A percentile compares a stretch with the other conserved stretches of the same genome.
These are phyloP conservation scores for Prinsepia uniflora DNA, from an alignment of 306 rosid species.

Conservation along the genomic window DNA sequence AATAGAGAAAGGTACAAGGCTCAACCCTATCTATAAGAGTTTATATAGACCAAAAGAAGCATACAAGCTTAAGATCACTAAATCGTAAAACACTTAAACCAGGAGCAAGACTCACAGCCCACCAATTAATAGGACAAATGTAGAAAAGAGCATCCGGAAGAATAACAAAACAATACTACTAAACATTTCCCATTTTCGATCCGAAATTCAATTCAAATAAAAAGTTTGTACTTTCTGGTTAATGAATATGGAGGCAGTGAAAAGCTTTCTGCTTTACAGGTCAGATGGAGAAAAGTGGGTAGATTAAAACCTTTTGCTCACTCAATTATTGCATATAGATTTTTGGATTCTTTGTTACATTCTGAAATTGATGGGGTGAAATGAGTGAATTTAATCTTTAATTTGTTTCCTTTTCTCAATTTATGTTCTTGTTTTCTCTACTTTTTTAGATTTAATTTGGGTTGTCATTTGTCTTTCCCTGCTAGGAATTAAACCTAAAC, in stretches of 20 bases:
- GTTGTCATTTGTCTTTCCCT: constrained; percentile 1
- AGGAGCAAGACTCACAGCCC: no score
- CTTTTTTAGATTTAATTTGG: constrained; percentile 6
- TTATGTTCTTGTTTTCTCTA: not conserved
- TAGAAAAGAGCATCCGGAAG: no score
- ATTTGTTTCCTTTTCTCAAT: not conserved
- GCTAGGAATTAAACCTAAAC: not conserved
- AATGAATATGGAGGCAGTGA: constrained; percentile 1
- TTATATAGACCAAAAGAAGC: no score
- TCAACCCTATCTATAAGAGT: no score
- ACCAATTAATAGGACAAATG: no score
- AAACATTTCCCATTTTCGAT: no score
- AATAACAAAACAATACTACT: no score
- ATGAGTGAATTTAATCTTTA: not conserved
- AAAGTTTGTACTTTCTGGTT: not conserved
- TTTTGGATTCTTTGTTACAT: not conserved
- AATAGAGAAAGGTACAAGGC: no score
- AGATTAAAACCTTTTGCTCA: not conserved
- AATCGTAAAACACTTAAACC: no score
- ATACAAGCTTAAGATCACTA: no score
- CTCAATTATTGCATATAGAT: not conserved
- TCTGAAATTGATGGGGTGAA: not conserved
- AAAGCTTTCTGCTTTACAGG: constrained; percentile 4
- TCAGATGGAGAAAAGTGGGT: not conserved
- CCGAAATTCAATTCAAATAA: not conserved